A percentile compares a stretch with the other conserved stretches of the same genome.
Conservation (phyloP, 176 grass and related monocot species). For the Triticum dicoccoides region DNA sequence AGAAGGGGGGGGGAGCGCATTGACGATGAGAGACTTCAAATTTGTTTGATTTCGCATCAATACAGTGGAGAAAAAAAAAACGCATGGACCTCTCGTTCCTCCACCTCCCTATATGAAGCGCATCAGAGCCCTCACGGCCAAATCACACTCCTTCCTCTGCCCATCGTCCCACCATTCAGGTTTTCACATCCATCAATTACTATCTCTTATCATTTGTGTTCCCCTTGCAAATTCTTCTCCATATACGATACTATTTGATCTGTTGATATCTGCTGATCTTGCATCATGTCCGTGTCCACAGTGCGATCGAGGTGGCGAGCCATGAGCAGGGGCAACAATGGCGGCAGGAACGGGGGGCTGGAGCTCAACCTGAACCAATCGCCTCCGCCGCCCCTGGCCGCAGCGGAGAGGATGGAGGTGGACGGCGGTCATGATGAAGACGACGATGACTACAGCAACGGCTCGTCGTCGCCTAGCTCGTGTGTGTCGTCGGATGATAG, state of each 20-base stretch:
- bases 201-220: slow-evolving; percentile 5
- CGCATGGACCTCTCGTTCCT: slow-evolving; percentile 41
- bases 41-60: slow-evolving; percentile 33
- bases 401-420: slow-evolving; percentile 10
- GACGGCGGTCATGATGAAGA: not conserved
- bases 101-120: slow-evolving; percentile 43
- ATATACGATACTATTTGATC: not conserved
- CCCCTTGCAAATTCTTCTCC: not conserved
- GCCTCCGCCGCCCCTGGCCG: slow-evolving; percentile 17
- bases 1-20: not conserved
- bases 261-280: not conserved
- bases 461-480: slow-evolving; percentile 52
- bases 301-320: not conserved
- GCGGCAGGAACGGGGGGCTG: slow-evolving; percentile 30
- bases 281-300: not conserved
- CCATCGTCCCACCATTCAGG: slow-evolving; percentile 8
- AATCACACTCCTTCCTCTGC: slow-evolving; percentile 2
- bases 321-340: slow-evolving; percentile 33
- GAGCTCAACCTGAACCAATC: slow-evolving; percentile 59
- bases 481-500: slow-evolving; percentile 60
- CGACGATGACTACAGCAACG: slow-evolving; percentile 13
- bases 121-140: slow-evolving; percentile 2
- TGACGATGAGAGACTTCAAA: not conserved
- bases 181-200: not conserved
- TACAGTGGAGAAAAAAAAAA: slow-evolving; percentile 20